Conservation (phyloP, 2,329 filamentous ascomycete species). For the Cytospora schulzeri region DNA sequence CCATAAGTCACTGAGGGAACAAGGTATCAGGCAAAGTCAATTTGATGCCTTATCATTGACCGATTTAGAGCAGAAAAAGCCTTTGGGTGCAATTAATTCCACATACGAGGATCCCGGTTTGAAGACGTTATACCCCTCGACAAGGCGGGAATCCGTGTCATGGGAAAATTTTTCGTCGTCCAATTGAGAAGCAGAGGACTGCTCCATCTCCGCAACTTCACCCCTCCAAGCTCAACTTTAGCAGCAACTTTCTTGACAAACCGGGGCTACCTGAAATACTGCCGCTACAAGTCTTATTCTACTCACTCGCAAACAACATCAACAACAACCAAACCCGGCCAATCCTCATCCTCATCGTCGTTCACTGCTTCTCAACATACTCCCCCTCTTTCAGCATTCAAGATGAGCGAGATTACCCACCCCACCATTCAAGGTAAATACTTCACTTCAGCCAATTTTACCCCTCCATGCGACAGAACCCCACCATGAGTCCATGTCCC, state of each 20-base stretch:
- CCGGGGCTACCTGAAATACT: conserved; percentile 5
- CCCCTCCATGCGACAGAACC: conserved; percentile 33
- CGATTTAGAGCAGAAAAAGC: neutral
- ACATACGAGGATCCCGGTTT: conserved; percentile 3
- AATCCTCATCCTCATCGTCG: neutral
- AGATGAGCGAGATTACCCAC: conserved; percentile 58
- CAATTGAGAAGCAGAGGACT: conserved; percentile 16
- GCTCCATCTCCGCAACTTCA: conserved; percentile 18
- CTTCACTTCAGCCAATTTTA: conserved; percentile 33
- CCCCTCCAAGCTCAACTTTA: neutral
- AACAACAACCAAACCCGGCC: neutral
- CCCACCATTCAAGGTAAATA: conserved; percentile 58
- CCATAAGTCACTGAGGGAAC: neutral
- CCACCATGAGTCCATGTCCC: conserved; percentile 11
- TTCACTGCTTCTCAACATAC: neutral
- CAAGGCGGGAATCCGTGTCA: conserved; percentile 7
- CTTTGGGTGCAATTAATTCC: neutral
- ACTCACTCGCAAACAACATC: neutral
- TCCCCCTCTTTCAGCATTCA: conserved; percentile 20
- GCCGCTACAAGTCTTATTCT: neutral
- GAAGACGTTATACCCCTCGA: neutral
- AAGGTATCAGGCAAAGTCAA: neutral
- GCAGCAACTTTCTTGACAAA: conserved; percentile 8
- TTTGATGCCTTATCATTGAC: neutral
- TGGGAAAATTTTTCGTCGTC: conserved; percentile 22